phyloP scores from a whole-genome alignment of 208 protist genomes.

The Novymonas esmeraldas region DNA sequence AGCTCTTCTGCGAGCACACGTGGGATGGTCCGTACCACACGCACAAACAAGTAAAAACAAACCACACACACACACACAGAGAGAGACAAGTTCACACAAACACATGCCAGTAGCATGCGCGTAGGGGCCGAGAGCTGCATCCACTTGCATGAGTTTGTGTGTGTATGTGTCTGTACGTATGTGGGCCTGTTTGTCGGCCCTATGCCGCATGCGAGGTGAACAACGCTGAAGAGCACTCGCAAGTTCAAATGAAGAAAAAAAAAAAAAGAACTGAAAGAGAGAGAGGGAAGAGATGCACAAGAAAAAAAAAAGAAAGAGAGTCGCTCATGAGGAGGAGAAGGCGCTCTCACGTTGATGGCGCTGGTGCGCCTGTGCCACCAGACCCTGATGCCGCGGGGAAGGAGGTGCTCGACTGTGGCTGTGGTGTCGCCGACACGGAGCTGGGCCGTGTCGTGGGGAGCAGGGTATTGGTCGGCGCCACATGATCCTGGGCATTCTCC shows the following conservation, averaged over 20 bases:
- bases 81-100: neutral
- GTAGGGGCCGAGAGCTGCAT: no score
- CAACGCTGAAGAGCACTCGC: no score
- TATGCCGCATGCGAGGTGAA: no score
- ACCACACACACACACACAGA: neutral
- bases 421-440: neutral
- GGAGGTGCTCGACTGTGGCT: neutral
- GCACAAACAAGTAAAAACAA: no score
- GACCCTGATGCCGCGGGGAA: neutral
- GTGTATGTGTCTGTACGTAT: no score
- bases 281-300: neutral
- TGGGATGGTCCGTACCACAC: no score
- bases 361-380: neutral
- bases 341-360: no score
- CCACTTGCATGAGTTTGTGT: no score
- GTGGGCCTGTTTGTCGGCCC: no score
- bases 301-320: neutral
- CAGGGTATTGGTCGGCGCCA: conserved; percentile 1
- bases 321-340: no score
- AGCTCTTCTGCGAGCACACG: no score
- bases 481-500: conserved; percentile 8
- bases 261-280: conserved; percentile 1
- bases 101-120: neutral
- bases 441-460: neutral
- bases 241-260: conserved; percentile 14